These are phyloP conservation scores for Fusarium temperatum DNA, from an alignment of 2,329 filamentous ascomycete genomes.

Conservation along the genomic window DNA sequence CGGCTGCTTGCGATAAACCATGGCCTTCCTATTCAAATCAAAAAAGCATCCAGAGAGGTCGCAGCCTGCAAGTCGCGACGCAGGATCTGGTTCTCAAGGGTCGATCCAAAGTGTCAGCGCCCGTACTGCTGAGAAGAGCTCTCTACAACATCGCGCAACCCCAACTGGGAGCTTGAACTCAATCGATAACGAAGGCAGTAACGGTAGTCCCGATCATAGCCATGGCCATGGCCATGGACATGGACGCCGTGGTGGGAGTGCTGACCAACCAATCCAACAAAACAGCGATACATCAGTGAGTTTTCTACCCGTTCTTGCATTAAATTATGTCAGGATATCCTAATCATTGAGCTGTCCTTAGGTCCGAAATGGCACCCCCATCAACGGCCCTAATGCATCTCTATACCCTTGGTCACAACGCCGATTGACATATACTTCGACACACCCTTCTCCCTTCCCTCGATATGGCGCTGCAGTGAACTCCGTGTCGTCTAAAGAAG, in stretches of 20 bases:
- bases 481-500: slow-evolving; percentile 90
- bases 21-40: slow-evolving; percentile 86
- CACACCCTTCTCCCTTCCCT: slow-evolving; percentile 87
- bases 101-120: slow-evolving; percentile 60
- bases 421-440: slow-evolving; percentile 83
- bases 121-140: slow-evolving; percentile 61
- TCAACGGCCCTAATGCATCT: slow-evolving; percentile 73
- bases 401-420: slow-evolving; percentile 97
- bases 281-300: slow-evolving; percentile 55
- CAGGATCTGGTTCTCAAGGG: slow-evolving; percentile 55
- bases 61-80: slow-evolving; percentile 62
- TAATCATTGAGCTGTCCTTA: slow-evolving; percentile 43
- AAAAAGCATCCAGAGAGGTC: slow-evolving; percentile 78
- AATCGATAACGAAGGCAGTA: slow-evolving; percentile 65
- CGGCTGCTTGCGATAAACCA: slow-evolving; percentile 58
- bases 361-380: slow-evolving; percentile 63
- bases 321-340: neutral
- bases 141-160: slow-evolving; percentile 66
- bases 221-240: slow-evolving; percentile 55
- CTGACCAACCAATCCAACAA: slow-evolving; percentile 57
- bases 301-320: slow-evolving; percentile 8
- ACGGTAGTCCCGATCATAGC: slow-evolving; percentile 70
- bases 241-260: slow-evolving; percentile 61
- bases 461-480: slow-evolving; percentile 98
- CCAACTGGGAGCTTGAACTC: slow-evolving; percentile 83